Evolutionary conservation across 2,329 filamentous ascomycete species (phyloP), one percentile per base, ranked within the genome.

Genomic region (Cladosporium sphaerospermum): DNA sequence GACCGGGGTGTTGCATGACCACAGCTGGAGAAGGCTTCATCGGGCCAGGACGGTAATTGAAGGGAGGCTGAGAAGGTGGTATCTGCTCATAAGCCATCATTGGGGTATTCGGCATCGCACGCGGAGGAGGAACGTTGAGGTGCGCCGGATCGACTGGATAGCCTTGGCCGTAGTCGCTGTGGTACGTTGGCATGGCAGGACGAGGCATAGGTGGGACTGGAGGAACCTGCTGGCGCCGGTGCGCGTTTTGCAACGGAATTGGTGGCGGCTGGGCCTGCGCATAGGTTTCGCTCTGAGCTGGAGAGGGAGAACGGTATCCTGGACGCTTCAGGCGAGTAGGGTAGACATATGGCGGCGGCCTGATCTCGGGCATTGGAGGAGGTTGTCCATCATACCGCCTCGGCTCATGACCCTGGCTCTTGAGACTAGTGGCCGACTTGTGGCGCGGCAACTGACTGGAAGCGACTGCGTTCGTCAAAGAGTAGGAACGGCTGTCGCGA

Each of bases 341-440:
- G 57, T 75, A 74, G 6, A 63, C 62, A 59, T 72, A 74, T 16
- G 71, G 69, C 19, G 69, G 72, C 23, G 69, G 72, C 44, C 65
- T 64, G 37, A 62, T 66, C 51, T 68, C 65, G 23, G 64, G 61
- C 60, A 67, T 62, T 8, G 62, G 61, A 28, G 66, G 66, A 13
- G 61, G 56, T n/a, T 59, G 61, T 13, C 58, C 58, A 10, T 67
- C 63, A 23, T 54, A 57, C 16, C 57, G 54, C 44, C 63, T 59
- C 23, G 64, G 62, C 44, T 63, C 61, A 40, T 65, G 62, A 18
- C 71, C 71, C 44, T 71, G 67, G 54, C 69, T 68, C 58, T 74
- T 70, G 41, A 77, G 60, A 58, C 72, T 77, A 14, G 68, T 67
- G n/a, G 70, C 64, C 9, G 75, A 77, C 18, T 69, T 69, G 56